Evolutionary conservation across 1,139 yeast species (phyloP).

Genomic region (Pichia sp.): DNA sequence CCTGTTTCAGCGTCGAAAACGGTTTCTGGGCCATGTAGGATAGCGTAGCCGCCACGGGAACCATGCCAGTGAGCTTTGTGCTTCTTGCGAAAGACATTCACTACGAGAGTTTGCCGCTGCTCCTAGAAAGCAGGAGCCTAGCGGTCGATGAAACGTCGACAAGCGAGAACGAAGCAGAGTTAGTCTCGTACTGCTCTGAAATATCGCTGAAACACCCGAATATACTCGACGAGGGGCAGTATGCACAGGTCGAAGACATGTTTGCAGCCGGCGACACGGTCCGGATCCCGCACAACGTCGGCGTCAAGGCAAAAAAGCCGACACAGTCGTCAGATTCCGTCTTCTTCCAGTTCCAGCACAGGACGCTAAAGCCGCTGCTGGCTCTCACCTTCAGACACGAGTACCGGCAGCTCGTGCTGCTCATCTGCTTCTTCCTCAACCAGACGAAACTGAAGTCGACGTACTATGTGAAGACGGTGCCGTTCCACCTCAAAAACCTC

Average conservation of each 20-base stretch:
- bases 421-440: constrained; percentile 12
- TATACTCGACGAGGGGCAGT: background rate
- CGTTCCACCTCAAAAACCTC: constrained; percentile 10
- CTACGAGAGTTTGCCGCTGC: background rate
- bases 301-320: constrained; percentile 1
- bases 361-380: constrained; percentile 9
- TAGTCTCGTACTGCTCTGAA: background rate
- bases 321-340: background rate
- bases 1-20: background rate
- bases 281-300: background rate
- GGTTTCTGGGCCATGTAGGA: background rate
- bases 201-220: background rate
- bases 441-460: constrained; percentile 11
- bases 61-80: background rate
- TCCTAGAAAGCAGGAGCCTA: background rate
- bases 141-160: background rate
- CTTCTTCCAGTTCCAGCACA: background rate
- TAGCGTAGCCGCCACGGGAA: background rate
- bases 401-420: constrained; percentile 6
- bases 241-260: background rate
- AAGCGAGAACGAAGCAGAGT: background rate
- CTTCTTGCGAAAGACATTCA: background rate
- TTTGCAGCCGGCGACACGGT: background rate
- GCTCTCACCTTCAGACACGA: background rate
- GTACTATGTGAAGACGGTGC: constrained; percentile 5